phyloP scores from a whole-genome alignment of 768 basidiomycete species.

The Leccinum uliginosum region DNA sequence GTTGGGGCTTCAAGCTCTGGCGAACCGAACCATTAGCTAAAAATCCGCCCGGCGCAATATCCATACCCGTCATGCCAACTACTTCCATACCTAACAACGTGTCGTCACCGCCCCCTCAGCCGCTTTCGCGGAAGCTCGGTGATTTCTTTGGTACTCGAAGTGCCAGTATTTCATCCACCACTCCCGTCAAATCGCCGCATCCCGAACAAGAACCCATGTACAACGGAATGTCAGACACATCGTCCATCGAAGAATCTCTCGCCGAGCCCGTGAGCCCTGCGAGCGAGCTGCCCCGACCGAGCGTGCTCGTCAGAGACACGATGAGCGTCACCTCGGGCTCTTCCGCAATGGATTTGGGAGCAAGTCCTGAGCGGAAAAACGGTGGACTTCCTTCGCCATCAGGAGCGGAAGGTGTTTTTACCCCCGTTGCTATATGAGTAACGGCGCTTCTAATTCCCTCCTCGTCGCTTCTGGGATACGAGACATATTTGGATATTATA shows the following conservation, averaged over 20 bases:
- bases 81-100: constrained; percentile 17
- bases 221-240: constrained; percentile 31
- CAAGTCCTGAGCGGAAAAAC: constrained; percentile 28
- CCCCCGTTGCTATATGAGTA: constrained; percentile 29
- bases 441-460: constrained; percentile 16
- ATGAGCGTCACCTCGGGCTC: constrained; percentile 25
- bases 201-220: constrained; percentile 24
- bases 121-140: constrained; percentile 62
- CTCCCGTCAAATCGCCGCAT: constrained; percentile 22
- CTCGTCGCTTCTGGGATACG: constrained; percentile 4
- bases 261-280: constrained; percentile 32
- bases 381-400: constrained; percentile 10
- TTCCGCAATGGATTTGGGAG: constrained; percentile 23
- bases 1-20: constrained; percentile 76
- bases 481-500: constrained; percentile 15
- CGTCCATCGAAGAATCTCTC: constrained; percentile 35
- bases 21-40: constrained; percentile 37
- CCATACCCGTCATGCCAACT: constrained; percentile 23
- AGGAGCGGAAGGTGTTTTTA: constrained; percentile 17
- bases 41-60: constrained; percentile 23
- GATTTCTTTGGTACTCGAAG: constrained; percentile 61
- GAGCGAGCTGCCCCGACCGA: constrained; percentile 24
- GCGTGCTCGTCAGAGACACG: constrained; percentile 30
- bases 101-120: constrained; percentile 34
- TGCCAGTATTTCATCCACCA: constrained; percentile 46